Evolutionary conservation across 2,329 filamentous ascomycete genomes (phyloP).

Genomic region (Zalaria sp.): DNA sequence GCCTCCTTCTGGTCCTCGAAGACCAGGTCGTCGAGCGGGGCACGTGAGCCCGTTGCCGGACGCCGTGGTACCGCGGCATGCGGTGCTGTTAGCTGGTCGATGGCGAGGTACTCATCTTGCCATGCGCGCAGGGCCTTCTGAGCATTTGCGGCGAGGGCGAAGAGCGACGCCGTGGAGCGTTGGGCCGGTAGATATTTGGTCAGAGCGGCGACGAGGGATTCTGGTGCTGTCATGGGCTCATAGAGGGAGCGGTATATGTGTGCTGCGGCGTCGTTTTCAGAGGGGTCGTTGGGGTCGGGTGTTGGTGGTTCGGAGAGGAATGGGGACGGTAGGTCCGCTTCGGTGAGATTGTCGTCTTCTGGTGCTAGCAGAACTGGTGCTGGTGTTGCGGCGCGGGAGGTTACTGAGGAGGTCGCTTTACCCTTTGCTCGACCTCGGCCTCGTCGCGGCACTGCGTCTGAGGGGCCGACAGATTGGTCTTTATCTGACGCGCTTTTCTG

Average conservation of each 20-base stretch:
- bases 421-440: too few species aligned
- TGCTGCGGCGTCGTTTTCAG: conserved; percentile 17
- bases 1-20: conserved; percentile 49
- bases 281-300: conserved; percentile 10
- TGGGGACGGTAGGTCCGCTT: conserved; percentile 11
- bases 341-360: conserved; percentile 17
- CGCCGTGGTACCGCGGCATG: conserved; percentile 39
- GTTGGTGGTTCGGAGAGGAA: conserved; percentile 7
- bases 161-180: conserved; percentile 38
- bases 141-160: conserved; percentile 40
- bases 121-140: conserved; percentile 37
- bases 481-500: too few species aligned
- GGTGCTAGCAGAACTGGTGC: conserved; percentile 15
- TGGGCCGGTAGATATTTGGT: conserved; percentile 26
- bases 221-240: conserved; percentile 26
- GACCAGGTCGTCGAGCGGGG: conserved; percentile 30
- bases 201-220: conserved; percentile 26
- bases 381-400: conserved; percentile 12
- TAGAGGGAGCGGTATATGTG: conserved; percentile 26
- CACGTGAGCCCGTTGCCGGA: conserved; percentile 32
- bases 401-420: background rate
- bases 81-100: conserved; percentile 39
- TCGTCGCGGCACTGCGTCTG: too few species aligned
- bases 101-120: conserved; percentile 44
- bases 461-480: too few species aligned